A percentile compares a stretch with the other conserved stretches of the same genome.
Evolutionary conservation across 768 basidiomycete genomes (phyloP).

Genomic region (Boletus rubroflammeus): DNA sequence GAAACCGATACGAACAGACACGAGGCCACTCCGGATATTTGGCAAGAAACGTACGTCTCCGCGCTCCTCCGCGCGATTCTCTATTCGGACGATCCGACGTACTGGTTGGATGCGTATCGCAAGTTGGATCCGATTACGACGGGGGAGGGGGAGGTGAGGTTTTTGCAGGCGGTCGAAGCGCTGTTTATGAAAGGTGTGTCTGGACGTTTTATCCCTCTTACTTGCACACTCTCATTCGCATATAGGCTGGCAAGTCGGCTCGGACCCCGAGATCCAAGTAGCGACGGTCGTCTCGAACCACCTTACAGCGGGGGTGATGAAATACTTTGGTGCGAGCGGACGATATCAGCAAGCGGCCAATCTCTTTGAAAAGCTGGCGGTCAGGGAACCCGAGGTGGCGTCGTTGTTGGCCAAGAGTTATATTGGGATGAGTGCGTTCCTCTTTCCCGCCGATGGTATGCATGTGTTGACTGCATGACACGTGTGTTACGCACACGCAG

Average conservation of each 20-base stretch:
- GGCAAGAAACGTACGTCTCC: slow-evolving; percentile 97
- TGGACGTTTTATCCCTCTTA: background rate
- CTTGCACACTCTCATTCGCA: background rate
- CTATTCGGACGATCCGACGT: slow-evolving; percentile 93
- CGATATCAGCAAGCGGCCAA: slow-evolving; percentile 86
- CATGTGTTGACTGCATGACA: background rate
- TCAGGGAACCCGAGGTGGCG: slow-evolving; percentile 86
- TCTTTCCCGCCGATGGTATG: background rate
- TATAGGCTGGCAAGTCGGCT: slow-evolving; percentile 96
- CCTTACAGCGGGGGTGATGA: slow-evolving; percentile 89
- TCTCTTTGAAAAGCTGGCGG: slow-evolving; percentile 85
- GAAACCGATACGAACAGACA: slow-evolving; percentile 38
- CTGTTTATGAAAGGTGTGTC: slow-evolving; percentile 77
- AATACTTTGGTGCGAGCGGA: slow-evolving; percentile 93
- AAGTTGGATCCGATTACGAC: slow-evolving; percentile 93
- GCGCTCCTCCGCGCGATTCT: slow-evolving; percentile 87
- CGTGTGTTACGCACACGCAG: slow-evolving; percentile 41
- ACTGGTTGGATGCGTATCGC: slow-evolving; percentile 89
- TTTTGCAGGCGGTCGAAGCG: slow-evolving; percentile 85
- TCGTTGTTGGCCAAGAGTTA: slow-evolving; percentile 86
- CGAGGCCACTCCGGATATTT: slow-evolving; percentile 86
- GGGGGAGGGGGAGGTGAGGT: slow-evolving; percentile 83
- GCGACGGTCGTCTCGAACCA: slow-evolving; percentile 97
- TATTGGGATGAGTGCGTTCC: slow-evolving; percentile 89
- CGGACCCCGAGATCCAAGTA: slow-evolving; percentile 98